phyloP scores from a whole-genome alignment of 306 rosid species.

The Fragaria vesca region DNA sequence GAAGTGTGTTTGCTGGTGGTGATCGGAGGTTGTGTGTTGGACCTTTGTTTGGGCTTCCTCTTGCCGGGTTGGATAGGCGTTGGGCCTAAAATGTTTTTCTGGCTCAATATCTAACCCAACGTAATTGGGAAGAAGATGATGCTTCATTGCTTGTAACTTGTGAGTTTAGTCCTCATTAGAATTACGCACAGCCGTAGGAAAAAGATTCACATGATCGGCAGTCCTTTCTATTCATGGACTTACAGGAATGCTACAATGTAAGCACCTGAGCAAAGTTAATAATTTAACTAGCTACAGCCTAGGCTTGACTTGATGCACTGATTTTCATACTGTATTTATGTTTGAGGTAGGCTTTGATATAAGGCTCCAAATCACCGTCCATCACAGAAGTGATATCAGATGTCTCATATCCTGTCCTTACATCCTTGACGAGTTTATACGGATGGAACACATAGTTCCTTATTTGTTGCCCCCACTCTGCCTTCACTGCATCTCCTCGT shows the following conservation, averaged over 20 bases:
- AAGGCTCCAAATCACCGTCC: constrained; percentile 92
- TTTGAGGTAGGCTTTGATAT: constrained; percentile 87
- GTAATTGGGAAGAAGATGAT: not conserved
- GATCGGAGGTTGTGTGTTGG: no score
- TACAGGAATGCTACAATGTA: not conserved
- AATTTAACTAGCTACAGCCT: constrained; percentile 33
- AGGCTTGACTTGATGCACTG: not conserved
- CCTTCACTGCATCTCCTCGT: constrained; percentile 89
- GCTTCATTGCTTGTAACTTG: not conserved
- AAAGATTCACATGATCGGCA: not conserved
- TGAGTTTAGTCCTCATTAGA: not conserved
- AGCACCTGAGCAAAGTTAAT: not conserved
- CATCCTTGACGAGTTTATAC: constrained; percentile 91
- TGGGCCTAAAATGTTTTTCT: no score
- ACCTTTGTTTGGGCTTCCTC: no score
- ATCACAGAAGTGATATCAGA: constrained; percentile 78
- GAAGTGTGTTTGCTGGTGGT: no score
- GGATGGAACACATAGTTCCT: constrained; percentile 96
- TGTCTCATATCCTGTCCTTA: constrained; percentile 74
- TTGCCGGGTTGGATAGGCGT: no score
- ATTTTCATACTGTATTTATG: constrained; percentile 54
- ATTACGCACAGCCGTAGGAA: not conserved
- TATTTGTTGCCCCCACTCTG: constrained; percentile 99
- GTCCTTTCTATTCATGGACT: not conserved
- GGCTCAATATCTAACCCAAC: no score